Base-by-base conservation (phyloP, 2,329 filamentous ascomycete genomes). In the Xylaria sp. region DNA sequence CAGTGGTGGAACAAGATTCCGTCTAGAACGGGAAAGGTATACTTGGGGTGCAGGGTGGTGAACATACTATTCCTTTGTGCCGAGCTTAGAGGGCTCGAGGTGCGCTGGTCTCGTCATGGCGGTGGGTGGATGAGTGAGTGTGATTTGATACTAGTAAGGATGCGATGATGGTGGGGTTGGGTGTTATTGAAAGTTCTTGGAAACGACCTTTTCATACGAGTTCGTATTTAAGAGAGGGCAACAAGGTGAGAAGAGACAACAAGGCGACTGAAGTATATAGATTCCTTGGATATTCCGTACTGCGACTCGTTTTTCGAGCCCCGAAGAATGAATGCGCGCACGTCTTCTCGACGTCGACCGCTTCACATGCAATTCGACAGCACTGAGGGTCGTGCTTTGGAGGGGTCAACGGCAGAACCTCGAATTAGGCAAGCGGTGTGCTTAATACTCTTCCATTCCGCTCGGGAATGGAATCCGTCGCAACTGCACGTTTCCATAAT, bases 31-130 rank as follows among this genome's bases (percentile, higher is more conserved):
- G 36, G 13, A 15, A 6, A 15, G 12, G n/a, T 48, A 20, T 20
- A 8, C 8, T 18, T 28, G 23, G 49, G 23, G 23, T 18, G 12
- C 25, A 28, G 36, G 1, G 60, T 56, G 23, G 49, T 55, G 28
- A 86, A 46, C 89, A 75, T 84, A 97, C 94, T 97, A 97, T 85
- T 95, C 91, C 82, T 94, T 97, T 36, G 94, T 97, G 60, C 95
- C 95, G 36, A 98, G 88, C 79, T 88, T 82, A 78, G 85, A 97
- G 20, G 94, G 93, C 73, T 92, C 88, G 31, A 97, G 90, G 75
- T 92, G 88, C 1, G 82, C 81, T n/a, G 90, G 91, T 68, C 83
- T 86, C 23, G 73, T 63, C 74, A 74, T 75, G 33, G 46, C 46
- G 8, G 23, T 7, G 33, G 49, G 55, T 20, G 60, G 51, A 20